These are phyloP conservation scores for Thuja plicata DNA, from an alignment of 83 land plant species.

Conservation along the genomic window DNA sequence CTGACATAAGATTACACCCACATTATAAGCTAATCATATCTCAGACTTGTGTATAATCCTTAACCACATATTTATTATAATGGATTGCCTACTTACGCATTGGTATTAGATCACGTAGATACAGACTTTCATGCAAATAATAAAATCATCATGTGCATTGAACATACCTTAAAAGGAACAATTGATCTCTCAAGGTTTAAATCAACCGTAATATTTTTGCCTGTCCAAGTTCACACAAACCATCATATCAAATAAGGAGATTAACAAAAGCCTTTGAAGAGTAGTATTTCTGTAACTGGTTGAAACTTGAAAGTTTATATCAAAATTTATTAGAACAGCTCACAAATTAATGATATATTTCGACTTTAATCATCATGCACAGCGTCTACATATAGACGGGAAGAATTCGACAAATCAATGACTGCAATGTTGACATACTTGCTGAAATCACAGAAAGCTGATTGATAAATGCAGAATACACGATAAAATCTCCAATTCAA, in stretches of 20 bases:
- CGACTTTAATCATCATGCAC: background rate
- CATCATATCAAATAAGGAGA: background rate
- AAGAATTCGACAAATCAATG: background rate
- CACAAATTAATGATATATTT: background rate
- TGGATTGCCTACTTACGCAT: background rate
- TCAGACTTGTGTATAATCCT: background rate
- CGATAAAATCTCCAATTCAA: background rate
- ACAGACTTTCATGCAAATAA: background rate
- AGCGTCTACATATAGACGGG: background rate
- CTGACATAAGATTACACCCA: slow-evolving; percentile 13
- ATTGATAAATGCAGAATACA: background rate
- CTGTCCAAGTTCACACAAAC: background rate
- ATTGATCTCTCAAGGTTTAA: background rate
- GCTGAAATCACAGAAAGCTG: background rate
- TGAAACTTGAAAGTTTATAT: background rate
- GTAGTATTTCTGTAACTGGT: background rate
- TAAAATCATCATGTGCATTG: background rate
- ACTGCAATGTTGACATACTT: background rate
- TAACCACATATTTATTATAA: background rate
- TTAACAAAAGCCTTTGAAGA: background rate
- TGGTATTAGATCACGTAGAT: background rate
- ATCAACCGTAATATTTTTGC: slow-evolving; percentile 4
- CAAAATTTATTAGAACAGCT: background rate
- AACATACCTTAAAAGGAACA: slow-evolving; percentile 15
- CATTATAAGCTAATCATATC: background rate